Percentiles rank a stretch among this genome's conserved stretches.
Evolutionary conservation across 2,329 filamentous ascomycete genomes (phyloP).

Genomic region (Aspergillus melleus): DNA sequence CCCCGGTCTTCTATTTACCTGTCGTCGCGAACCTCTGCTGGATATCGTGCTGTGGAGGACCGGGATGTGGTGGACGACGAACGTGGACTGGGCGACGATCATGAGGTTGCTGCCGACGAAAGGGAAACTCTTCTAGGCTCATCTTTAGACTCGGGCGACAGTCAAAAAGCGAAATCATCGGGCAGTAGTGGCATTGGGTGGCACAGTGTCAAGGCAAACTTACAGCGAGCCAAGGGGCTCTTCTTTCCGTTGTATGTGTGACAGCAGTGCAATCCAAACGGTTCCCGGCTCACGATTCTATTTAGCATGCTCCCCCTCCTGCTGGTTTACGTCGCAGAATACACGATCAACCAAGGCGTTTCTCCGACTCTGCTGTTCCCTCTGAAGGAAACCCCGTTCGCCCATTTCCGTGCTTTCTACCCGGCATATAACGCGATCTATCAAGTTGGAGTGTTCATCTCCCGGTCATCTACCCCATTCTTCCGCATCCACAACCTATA

Average conservation of each 20-base stretch:
- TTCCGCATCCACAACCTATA: slow-evolving; percentile 80
- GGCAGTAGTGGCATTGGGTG: slow-evolving; percentile 22
- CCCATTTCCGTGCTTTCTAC: slow-evolving; percentile 82
- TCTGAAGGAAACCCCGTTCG: slow-evolving; percentile 72
- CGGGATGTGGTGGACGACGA: slow-evolving; percentile 41
- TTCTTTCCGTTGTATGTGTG: slow-evolving; percentile 67
- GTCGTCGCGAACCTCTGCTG: slow-evolving; percentile 41
- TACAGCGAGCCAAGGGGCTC: slow-evolving; percentile 67
- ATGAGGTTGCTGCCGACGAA: slow-evolving; percentile 23
- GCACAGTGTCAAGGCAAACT: slow-evolving; percentile 49
- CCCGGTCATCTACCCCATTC: slow-evolving; percentile 86
- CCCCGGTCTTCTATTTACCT: slow-evolving; percentile 66
- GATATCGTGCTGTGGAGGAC: slow-evolving; percentile 57
- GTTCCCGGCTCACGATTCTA: slow-evolving; percentile 12
- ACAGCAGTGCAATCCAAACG: neutral
- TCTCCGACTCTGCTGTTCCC: slow-evolving; percentile 88
- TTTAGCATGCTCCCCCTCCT: slow-evolving; percentile 81
- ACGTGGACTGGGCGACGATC: slow-evolving; percentile 27
- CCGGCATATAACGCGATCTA: slow-evolving; percentile 94
- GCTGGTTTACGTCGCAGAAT: slow-evolving; percentile 92
- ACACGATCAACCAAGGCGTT: slow-evolving; percentile 96
- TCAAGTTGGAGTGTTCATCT: slow-evolving; percentile 92
- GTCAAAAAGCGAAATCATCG: slow-evolving; percentile 20
- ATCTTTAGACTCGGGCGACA: slow-evolving; percentile 15
- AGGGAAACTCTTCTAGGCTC: slow-evolving; percentile 31